These are phyloP conservation scores for Echria macrotheca DNA, from an alignment of 495 filamentous ascomycete species.

Conservation along the genomic window DNA sequence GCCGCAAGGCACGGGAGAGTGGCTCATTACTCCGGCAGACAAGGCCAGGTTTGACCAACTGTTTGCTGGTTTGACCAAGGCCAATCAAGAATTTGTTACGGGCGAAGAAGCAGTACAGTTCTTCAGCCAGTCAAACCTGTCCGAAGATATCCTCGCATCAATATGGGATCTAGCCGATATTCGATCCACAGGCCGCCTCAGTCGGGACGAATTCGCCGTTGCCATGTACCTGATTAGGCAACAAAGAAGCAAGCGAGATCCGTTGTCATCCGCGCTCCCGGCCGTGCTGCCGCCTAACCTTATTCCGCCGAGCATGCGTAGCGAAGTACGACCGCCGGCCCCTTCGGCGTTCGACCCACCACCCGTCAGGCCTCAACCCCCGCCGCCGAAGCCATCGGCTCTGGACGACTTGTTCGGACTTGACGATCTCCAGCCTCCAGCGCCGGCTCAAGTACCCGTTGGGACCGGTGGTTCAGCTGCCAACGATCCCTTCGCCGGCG, in stretches of 20 bases:
- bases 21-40: slow-evolving; percentile 75
- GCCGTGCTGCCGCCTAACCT: slow-evolving; percentile 70
- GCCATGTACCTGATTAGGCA: slow-evolving; percentile 95
- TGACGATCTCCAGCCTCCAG: slow-evolving; percentile 57
- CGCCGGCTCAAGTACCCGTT: slow-evolving; percentile 55
- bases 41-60: slow-evolving; percentile 82
- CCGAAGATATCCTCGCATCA: slow-evolving; percentile 86
- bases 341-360: slow-evolving; percentile 38
- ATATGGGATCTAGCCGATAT: slow-evolving; percentile 98
- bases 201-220: slow-evolving; percentile 87
- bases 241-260: slow-evolving; percentile 67
- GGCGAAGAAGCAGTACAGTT: slow-evolving; percentile 94
- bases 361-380: slow-evolving; percentile 46
- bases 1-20: slow-evolving; percentile 66
- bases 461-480: slow-evolving; percentile 64
- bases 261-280: slow-evolving; percentile 55
- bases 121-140: slow-evolving; percentile 83
- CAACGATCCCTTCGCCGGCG: slow-evolving; percentile 53
- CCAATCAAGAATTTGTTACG: slow-evolving; percentile 73
- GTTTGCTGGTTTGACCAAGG: slow-evolving; percentile 74
- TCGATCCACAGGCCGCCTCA: slow-evolving; percentile 79
- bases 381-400: slow-evolving; percentile 58
- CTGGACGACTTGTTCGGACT: slow-evolving; percentile 89
- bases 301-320: slow-evolving; percentile 84
- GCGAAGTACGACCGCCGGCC: slow-evolving; percentile 48